A percentile compares a stretch with the other conserved stretches of the same genome.
Conservation (phyloP, 2,329 filamentous ascomycete species). For the Sporothrix protearum region DNA sequence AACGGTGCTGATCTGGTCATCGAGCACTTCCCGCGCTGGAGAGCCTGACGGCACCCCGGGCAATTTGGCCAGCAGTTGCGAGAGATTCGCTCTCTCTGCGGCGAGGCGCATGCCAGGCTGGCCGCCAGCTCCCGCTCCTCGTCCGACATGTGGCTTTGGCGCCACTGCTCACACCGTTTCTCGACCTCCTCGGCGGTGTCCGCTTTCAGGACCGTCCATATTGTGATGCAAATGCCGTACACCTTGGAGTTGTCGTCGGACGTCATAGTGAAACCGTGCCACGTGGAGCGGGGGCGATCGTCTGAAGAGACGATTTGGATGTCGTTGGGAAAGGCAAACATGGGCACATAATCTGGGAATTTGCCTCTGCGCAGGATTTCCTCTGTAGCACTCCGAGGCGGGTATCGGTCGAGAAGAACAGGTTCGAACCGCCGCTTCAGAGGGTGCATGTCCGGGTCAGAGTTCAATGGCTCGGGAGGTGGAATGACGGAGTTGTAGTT, state of each 20-base stretch:
- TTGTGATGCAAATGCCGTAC: conserved; percentile 84
- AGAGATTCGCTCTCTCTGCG: conserved; percentile 82
- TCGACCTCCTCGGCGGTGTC: conserved; percentile 81
- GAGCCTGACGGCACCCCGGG: conserved; percentile 78
- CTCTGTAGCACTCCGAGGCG: conserved; percentile 75
- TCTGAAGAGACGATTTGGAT: conserved; percentile 96
- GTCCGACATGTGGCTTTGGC: conserved; percentile 80
- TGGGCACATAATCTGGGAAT: conserved; percentile 96
- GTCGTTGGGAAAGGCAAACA: conserved; percentile 99
- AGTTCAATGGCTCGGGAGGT: conserved; percentile 82
- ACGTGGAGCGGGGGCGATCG: conserved; percentile 88
- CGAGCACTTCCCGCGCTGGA: conserved; percentile 73
- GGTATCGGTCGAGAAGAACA: conserved; percentile 91
- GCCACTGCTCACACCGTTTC: conserved; percentile 77
- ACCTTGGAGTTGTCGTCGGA: conserved; percentile 86
- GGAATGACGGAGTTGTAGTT: conserved; percentile 99
- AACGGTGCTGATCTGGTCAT: conserved; percentile 91
- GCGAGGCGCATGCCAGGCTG: conserved; percentile 83
- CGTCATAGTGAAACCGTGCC: conserved; percentile 99
- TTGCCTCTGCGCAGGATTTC: conserved; percentile 75
- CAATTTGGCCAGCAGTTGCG: conserved; percentile 77
- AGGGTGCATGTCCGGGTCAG: conserved; percentile 91
- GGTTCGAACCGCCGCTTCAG: conserved; percentile 92
- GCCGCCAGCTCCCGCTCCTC: conserved; percentile 89
- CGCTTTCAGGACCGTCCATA: conserved; percentile 85